Evolutionary conservation across 257 asterid species (phyloP).

Genomic region (Salvia hispanica): DNA sequence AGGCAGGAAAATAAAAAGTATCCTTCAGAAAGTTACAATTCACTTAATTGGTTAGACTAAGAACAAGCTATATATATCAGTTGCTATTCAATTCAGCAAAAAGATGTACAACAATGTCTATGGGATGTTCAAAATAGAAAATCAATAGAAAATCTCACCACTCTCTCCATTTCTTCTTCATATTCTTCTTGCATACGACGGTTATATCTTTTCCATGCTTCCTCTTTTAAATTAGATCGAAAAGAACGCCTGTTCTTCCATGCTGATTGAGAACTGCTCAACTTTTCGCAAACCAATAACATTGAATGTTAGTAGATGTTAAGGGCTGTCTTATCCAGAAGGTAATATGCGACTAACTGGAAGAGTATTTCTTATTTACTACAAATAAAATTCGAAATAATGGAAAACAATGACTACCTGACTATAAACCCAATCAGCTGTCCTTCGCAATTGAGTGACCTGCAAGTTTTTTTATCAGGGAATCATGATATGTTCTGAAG

Average conservation of each 20-base stretch:
- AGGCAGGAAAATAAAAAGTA: background rate
- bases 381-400: constrained; percentile 21
- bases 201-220: constrained; percentile 78
- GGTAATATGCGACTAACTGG: too few species aligned
- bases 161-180: constrained; percentile 98
- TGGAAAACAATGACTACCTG: constrained; percentile 55
- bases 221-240: constrained; percentile 67
- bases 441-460: constrained; percentile 68
- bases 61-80: constrained; percentile 24
- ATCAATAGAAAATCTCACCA: constrained; percentile 53
- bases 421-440: constrained; percentile 62
- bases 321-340: constrained; percentile 10
- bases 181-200: constrained; percentile 88
- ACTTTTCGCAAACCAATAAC: constrained; percentile 54
- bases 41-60: background rate
- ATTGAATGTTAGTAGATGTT: constrained; percentile 41
- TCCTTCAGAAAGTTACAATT: background rate
- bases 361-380: too few species aligned
- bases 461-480: constrained; percentile 33
- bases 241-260: constrained; percentile 60
- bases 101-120: background rate
- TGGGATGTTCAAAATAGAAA: background rate
- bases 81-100: background rate
- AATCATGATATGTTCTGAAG: background rate
- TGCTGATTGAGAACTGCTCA: constrained; percentile 69